Base-by-base conservation (phyloP, 192 early-diverging fungal species). In the Linnemannia elongata region DNA sequence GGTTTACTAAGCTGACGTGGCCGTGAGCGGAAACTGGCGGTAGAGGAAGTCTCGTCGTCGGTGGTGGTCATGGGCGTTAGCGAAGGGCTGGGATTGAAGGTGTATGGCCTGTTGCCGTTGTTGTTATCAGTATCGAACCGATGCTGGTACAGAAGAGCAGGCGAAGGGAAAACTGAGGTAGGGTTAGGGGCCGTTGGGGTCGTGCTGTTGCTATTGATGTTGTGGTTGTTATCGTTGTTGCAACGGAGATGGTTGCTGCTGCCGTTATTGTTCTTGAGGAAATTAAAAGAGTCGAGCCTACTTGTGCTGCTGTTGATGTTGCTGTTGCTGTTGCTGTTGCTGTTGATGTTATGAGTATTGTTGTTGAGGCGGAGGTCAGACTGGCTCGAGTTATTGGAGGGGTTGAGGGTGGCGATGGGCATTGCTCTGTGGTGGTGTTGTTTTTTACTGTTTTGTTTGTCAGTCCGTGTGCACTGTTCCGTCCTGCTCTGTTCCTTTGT, bases 11-110 rank as follows among this genome's bases (percentile, higher is more conserved):
- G 39, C 49, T 86, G 68, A 30, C 85, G 85, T 9, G 85, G 63
- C 24, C 85, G 52, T 42, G 79, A 69, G 30, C 76, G 76, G 68
- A 87, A 81, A 52, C 85, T 87, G 76, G 76, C 79, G 2, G 85
- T 52, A 30, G 85, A 87, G 4, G 85, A 87, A 22, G 45, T 27
- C 52, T 87, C 85, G 85, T 81, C 79, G 76, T 87, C 85, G 45
- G 85, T 87, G 18, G 60, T 49, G 36, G 60, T 52, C 76, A 87
- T 80, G 49, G 68, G 74, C 20, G 74, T 49, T 13, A 47, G 60
- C 9, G 66, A 70, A 47, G 77, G 38, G 35, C 72, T 80, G 6
- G 68, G 74, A 38, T 52, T 71, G 36, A 68, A 80, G 39, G 22
- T 24, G 36, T 78, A 47, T n/a, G 42, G 70, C 13, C 47, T 57